Percentiles rank a stretch among this genome's conserved stretches.
phyloP scores from a whole-genome alignment of 2,329 filamentous ascomycete genomes.

The Kalmusia sp. region DNA sequence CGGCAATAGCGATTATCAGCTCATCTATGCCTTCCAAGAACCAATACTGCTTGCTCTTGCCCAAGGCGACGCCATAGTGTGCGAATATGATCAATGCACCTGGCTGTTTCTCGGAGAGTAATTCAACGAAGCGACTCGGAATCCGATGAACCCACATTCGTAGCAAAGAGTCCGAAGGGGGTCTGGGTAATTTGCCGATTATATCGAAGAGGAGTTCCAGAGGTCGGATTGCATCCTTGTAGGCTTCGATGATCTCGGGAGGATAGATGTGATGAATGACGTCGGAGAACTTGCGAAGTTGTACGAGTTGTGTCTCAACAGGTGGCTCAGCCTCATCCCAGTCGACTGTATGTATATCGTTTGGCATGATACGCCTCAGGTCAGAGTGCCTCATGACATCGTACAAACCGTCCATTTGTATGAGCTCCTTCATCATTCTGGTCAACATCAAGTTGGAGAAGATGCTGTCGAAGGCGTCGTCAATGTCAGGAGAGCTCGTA shows the following conservation, averaged over 20 bases:
- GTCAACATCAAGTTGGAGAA: slow-evolving; percentile 19
- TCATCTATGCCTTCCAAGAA: slow-evolving; percentile 20
- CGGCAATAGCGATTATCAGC: slow-evolving; percentile 17
- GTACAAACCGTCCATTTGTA: slow-evolving; percentile 10
- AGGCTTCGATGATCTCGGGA: slow-evolving; percentile 22
- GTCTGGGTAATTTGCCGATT: neutral
- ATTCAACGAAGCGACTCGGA: slow-evolving; percentile 19
- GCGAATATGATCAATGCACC: slow-evolving; percentile 37
- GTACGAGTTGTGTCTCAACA: slow-evolving; percentile 12
- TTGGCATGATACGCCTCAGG: slow-evolving; percentile 17
- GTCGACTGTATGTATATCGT: slow-evolving; percentile 15
- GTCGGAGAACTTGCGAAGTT: slow-evolving; percentile 19
- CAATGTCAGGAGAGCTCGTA: neutral
- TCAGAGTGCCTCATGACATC: slow-evolving; percentile 11
- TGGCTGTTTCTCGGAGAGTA: slow-evolving; percentile 27
- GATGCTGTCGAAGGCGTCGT: slow-evolving; percentile 16
- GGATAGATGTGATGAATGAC: slow-evolving; percentile 16
- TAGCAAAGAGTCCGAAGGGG: slow-evolving; percentile 17
- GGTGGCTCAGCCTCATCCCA: slow-evolving; percentile 9
- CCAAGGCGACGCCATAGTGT: slow-evolving; percentile 37
- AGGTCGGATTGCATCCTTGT: slow-evolving; percentile 15
- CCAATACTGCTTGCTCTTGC: slow-evolving; percentile 18
- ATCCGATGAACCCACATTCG: slow-evolving; percentile 20
- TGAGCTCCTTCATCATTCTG: slow-evolving; percentile 16
- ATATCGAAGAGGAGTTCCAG: slow-evolving; percentile 16